A percentile compares a stretch with the other conserved stretches of the same genome.
These are phyloP conservation scores for Rhodotorula sp. DNA, from an alignment of 1,284 basidiomycete genomes.

Conservation along the genomic window DNA sequence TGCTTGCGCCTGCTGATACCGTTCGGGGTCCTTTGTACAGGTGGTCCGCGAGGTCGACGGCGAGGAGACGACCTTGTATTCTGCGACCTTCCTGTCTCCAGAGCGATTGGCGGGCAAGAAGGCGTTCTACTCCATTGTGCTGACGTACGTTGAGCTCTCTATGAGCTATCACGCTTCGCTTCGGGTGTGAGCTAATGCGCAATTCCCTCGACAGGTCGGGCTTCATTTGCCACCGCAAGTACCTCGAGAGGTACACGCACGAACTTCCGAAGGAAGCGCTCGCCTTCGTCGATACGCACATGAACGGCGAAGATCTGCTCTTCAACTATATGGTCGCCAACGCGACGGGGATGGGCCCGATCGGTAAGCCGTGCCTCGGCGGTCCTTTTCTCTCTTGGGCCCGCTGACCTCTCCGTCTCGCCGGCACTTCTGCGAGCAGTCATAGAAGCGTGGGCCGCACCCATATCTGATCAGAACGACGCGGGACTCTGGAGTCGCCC, in stretches of 20 bases:
- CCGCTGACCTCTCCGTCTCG: not conserved
- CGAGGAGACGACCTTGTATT: not conserved
- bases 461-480: not conserved
- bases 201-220: not conserved
- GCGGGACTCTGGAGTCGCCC: slow-evolving; percentile 11
- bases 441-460: slow-evolving; percentile 3
- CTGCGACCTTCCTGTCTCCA: slow-evolving; percentile 4
- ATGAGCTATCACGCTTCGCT: not conserved
- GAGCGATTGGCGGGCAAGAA: slow-evolving; percentile 1
- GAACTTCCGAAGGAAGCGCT: not conserved
- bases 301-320: slow-evolving; percentile 10
- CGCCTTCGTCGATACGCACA: not conserved
- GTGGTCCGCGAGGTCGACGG: not conserved
- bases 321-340: slow-evolving; percentile 10
- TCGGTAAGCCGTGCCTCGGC: not conserved
- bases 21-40: not conserved
- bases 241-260: slow-evolving; percentile 3
- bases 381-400: not conserved
- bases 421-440: not conserved
- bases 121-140: slow-evolving; percentile 3
- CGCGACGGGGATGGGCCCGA: not conserved
- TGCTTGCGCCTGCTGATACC: not conserved
- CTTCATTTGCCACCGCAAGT: slow-evolving; percentile 10
- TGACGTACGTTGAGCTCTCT: not conserved
- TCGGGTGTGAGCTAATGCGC: not conserved